Base-by-base conservation (phyloP, 805 yeast species). In the Lachancea mirantina region DNA sequence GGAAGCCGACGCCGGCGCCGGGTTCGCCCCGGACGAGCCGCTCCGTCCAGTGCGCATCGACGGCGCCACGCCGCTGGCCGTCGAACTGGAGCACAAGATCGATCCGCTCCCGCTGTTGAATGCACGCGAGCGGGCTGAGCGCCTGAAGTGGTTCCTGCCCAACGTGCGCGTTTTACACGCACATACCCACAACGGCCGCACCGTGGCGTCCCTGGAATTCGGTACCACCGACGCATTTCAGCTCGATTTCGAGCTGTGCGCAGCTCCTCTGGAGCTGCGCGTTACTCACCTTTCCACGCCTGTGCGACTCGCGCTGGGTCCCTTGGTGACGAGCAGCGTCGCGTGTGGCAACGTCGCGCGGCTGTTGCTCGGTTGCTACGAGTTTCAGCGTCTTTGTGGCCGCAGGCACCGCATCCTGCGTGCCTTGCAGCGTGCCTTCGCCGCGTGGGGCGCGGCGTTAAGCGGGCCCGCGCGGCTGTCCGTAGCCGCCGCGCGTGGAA, bases 41-140 rank as follows among this genome's bases (percentile, higher is more conserved):
- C n/a, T n/a, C n/a, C n/a, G n/a, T n/a, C n/a, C n/a, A n/a, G n/a
- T n/a, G n/a, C n/a, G n/a, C n/a, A 23, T 23, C 26, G 11, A 23
- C 26, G 26, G 26, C 11, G 11, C 10, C 8, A 14, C 14, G 8
- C 14, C 26, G 6, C 26, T 23, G 7, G 14, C 10, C 8, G 26
- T 39, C 1, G 59, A 53, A 29, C 33, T 50, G 19, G 31, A 30
- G 7, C 9, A 35, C 11, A 53, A 52, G 28, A 42, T 39, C 30
- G 59, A 52, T 26, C 45, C 54, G 2, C 18, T 52, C 31, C 57
- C 59, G 2, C 15, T 53, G 13, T 28, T 53, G 17, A 53, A 52
- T 28, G 44, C 48, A 44, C 37, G 45, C 10, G 13, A 39, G 26
- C 27, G 59, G 20, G 28, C 48, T 14, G 16, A 35, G 16, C 42